Evolutionary conservation across 495 filamentous ascomycete genomes (phyloP), one percentile per base, ranked within the genome.

Genomic region (Pyrenula aspistea): DNA sequence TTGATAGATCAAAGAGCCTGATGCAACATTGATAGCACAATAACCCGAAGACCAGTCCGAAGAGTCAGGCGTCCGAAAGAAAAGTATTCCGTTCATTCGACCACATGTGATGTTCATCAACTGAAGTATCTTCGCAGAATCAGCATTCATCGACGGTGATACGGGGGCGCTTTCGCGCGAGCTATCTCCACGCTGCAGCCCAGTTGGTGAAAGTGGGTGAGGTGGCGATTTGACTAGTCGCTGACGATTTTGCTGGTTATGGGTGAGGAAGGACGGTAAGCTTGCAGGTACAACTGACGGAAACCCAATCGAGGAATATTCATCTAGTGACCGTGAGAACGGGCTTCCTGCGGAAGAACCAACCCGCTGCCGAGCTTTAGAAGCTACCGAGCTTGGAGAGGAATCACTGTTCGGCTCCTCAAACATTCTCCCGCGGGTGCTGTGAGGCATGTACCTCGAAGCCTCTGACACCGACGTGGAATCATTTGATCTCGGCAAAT

Each of bases 71-170:
- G 80, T 71, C 66, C 84, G 67, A 71, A 77, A 83, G 57, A 71
- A 79, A 24, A 76, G 78, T 54, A 73, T 73, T 51, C 73, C 71
- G 59, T 79, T 75, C 77, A 80, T 80, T 55, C 77, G 67, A 48
- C 77, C 77, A 64, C 76, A 78, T 2, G 77, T 80, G n/a, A 74
- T 77, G 57, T 80, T 80, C 77, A 80, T 80, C 52, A 79, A 57
- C 56, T 79, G 64, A 62, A 84, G 56, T 24, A 78, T 76, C 57
- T 78, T 77, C 25, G 75, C 71, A 20, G 74, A 67, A 62, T 80
- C 75, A 22, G 71, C 68, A 57, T 72, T 72, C 2, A 75, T 74
- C 12, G 71, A 64, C 36, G 71, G 75, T 1, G 88, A 88, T 22
- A 79, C 78, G 62, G 82, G 72, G 24, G 73, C 65, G 21, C 66